Base-by-base conservation (phyloP, 2,329 filamentous ascomycete genomes). In the Phoma sp. region DNA sequence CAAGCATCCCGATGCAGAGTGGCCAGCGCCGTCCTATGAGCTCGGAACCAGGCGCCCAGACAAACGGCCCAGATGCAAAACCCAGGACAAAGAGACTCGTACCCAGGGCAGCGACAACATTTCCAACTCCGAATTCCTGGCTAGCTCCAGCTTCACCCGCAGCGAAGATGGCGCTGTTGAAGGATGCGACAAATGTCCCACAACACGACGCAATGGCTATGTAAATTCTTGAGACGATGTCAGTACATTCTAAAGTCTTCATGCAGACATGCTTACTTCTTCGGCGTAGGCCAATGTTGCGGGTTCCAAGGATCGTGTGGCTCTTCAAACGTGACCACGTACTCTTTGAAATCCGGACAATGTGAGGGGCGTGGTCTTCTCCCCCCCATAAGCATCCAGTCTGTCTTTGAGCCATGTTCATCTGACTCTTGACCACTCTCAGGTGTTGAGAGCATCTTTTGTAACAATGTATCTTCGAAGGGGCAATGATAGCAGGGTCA, bases 131-230 rank as follows among this genome's bases (percentile, higher is more conserved):
- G 58, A 90, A 89, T 21, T 85, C 77, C 1, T 58, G 38, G 12
- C 86, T 78, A 47, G 90, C 79, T 38, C 84, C 76, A 6, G 61
- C 48, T 12, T 86, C 70, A 36, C 84, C 84, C 12, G 84, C 84
- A 2, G 83, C 83, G 70, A 85, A 90, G 18, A 87, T 87, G 1
- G 85, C 87, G 18, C 87, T 89, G 52, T 85, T 84, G 63, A 92
- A 88, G 3, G 89, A 49, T 29, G 30, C 38, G 1, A 49, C 38
- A n/a, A 49, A 42, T 14, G 47, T 49, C 14, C 29, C 47, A 23
- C 30, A 37, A 17, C 47, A 49, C 10, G 47, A 12, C 5, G 39
- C 14, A 1, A 18, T 28, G 15, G 47, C 32, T 15, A 42, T n/a
- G 18, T 25, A 36, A 3, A 49, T 12, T 15, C 47, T 49, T 2